phyloP scores from a whole-genome alignment of 306 rosid genomes.

The Castanopsis chinensis region DNA sequence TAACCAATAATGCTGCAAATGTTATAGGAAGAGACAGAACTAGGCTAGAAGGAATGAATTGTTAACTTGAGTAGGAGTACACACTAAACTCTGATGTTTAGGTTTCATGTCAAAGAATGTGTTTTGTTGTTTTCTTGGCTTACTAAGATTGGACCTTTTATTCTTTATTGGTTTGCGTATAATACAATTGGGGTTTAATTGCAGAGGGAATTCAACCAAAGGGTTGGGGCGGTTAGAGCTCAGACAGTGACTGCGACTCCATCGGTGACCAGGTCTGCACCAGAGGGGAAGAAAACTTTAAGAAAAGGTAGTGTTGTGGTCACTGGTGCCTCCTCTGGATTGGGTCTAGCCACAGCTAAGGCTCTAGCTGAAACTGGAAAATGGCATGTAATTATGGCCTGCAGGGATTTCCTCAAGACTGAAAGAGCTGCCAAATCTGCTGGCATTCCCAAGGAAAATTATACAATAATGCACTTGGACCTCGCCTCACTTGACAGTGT shows the following conservation, averaged over 20 bases:
- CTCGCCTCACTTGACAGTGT: slow-evolving; percentile 93
- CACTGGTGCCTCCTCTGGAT: slow-evolving; percentile 97
- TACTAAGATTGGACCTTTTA: not conserved
- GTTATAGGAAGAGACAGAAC: not conserved
- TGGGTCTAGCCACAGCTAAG: slow-evolving; percentile 95
- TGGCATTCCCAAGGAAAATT: slow-evolving; percentile 79
- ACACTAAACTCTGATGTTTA: too few relatives aligned
- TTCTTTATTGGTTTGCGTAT: not conserved
- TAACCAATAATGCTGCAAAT: not conserved
- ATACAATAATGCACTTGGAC: slow-evolving; percentile 90
- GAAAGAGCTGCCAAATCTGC: slow-evolving; percentile 94
- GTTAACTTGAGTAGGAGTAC: not conserved
- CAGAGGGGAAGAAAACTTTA: slow-evolving; percentile 89
- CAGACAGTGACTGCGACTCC: slow-evolving; percentile 72
- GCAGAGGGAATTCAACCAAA: slow-evolving; percentile 57
- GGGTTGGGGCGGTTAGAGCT: slow-evolving; percentile 52
- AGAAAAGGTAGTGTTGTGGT: slow-evolving; percentile 83
- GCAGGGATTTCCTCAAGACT: slow-evolving; percentile 97
- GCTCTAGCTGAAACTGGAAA: slow-evolving; percentile 93
- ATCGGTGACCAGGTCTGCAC: slow-evolving; percentile 45
- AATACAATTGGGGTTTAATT: not conserved
- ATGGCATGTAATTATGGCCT: slow-evolving; percentile 97
- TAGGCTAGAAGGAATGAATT: not conserved
- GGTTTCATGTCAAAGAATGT: not conserved
- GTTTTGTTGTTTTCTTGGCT: not conserved